Evolutionary conservation across 768 basidiomycete genomes (phyloP).

Genomic region (Boletales sp.): DNA sequence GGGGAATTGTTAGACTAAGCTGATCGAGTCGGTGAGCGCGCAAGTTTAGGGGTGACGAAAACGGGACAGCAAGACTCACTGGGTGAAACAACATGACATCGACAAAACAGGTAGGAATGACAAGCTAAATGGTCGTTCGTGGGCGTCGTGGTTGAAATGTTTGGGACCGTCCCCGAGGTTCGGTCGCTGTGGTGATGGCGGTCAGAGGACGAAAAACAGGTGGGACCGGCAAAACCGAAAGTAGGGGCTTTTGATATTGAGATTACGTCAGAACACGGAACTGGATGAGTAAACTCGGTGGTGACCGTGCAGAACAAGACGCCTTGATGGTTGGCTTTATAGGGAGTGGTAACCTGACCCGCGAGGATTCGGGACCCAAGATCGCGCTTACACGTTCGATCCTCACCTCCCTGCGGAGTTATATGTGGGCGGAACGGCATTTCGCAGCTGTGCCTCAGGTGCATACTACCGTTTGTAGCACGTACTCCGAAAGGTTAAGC

Average conservation of each 20-base stretch:
- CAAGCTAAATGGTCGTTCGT: neutral
- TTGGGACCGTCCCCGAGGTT: neutral
- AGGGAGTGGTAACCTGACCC: neutral
- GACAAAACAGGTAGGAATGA: slow-evolving; percentile 1
- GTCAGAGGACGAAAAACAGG: slow-evolving; percentile 2
- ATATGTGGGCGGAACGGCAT: neutral
- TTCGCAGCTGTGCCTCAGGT: neutral
- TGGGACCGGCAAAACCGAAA: too few species aligned
- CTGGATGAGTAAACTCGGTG: neutral
- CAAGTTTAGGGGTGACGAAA: neutral
- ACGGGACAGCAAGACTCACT: slow-evolving; percentile 30
- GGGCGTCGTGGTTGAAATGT: neutral
- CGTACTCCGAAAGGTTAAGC: neutral
- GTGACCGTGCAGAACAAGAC: too few species aligned
- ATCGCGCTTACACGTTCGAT: slow-evolving; percentile 6
- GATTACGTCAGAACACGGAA: slow-evolving; percentile 17
- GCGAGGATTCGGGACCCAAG: neutral
- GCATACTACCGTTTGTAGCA: neutral
- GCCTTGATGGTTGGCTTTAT: slow-evolving; percentile 3
- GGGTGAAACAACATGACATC: slow-evolving; percentile 49
- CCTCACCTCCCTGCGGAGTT: slow-evolving; percentile 18
- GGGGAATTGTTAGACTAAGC: slow-evolving; percentile 56
- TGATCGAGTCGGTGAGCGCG: slow-evolving; percentile 6
- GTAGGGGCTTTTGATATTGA: neutral
- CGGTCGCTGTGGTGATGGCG: slow-evolving; percentile 3